Evolutionary conservation across 352 stramenopile genomes (phyloP).

Genomic region (Globisporangium recalcitrans): DNA sequence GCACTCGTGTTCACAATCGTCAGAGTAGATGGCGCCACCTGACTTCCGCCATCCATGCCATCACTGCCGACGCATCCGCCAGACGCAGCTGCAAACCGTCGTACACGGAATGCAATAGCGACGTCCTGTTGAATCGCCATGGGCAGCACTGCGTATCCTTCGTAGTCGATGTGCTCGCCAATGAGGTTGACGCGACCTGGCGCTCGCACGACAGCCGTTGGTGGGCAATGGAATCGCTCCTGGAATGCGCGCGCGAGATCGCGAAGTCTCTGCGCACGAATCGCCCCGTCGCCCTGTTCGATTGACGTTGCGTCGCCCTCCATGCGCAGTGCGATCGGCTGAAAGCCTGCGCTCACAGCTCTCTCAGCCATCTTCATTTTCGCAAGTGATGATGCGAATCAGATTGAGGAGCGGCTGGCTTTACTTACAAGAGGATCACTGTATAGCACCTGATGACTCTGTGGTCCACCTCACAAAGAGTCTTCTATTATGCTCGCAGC

Average conservation of each 20-base stretch:
- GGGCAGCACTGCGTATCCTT: constrained; percentile 79
- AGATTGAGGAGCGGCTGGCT: not conserved
- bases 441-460: not conserved
- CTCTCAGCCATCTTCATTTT: not conserved
- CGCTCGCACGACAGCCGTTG: constrained; percentile 39
- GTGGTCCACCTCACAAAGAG: not conserved
- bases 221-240: constrained; percentile 19
- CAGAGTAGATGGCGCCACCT: not conserved
- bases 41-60: too few relatives aligned
- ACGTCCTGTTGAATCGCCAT: constrained; percentile 72
- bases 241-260: constrained; percentile 25
- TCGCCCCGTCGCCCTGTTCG: not conserved
- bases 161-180: constrained; percentile 86
- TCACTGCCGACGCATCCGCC: not conserved
- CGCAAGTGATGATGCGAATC: not conserved
- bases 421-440: not conserved
- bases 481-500: not conserved
- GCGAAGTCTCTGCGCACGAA: not conserved
- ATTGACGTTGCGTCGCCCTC: not conserved
- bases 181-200: constrained; percentile 86
- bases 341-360: not conserved
- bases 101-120: constrained; percentile 37
- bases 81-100: not conserved
- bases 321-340: constrained; percentile 1
- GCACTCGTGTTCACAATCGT: constrained; percentile 23